Percentiles rank a stretch among this genome's conserved stretches.
phyloP scores from a whole-genome alignment of 1,139 yeast species.

The Sugiyamaella japonica region DNA sequence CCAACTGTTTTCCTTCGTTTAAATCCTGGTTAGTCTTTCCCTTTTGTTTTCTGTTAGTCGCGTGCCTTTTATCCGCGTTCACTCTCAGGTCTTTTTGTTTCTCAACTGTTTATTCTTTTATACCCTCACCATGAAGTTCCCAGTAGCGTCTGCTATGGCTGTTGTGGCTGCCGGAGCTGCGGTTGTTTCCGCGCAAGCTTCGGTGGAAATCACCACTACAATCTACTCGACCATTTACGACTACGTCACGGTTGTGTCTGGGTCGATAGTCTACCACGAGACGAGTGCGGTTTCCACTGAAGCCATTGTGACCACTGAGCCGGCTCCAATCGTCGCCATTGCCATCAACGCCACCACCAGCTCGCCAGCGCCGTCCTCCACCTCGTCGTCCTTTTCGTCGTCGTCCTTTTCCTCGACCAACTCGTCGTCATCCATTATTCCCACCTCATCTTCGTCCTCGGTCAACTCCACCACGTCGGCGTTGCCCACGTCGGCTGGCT shows the following conservation, averaged over 20 bases:
- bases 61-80: not conserved
- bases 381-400: constrained; percentile 16
- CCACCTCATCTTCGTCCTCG: constrained; percentile 18
- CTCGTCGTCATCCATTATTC: constrained; percentile 14
- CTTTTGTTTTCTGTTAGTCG: not conserved
- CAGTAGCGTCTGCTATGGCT: constrained; percentile 10
- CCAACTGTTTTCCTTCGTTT: constrained; percentile 13
- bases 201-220: constrained; percentile 29
- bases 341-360: constrained; percentile 22
- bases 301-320: constrained; percentile 21
- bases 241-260: constrained; percentile 29
- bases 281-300: constrained; percentile 22
- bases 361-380: constrained; percentile 17
- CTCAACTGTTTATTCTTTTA: not conserved
- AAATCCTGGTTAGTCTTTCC: not conserved
- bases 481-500: constrained; percentile 13
- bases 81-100: not conserved
- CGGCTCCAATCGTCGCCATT: constrained; percentile 21
- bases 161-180: constrained; percentile 16
- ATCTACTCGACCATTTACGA: constrained; percentile 30
- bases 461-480: constrained; percentile 18
- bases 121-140: constrained; percentile 12
- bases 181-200: constrained; percentile 17
- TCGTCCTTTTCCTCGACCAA: constrained; percentile 14
- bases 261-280: constrained; percentile 15